Conservation (phyloP, 371 early-diverging fungal genomes). For the Actinomucor elegans region DNA sequence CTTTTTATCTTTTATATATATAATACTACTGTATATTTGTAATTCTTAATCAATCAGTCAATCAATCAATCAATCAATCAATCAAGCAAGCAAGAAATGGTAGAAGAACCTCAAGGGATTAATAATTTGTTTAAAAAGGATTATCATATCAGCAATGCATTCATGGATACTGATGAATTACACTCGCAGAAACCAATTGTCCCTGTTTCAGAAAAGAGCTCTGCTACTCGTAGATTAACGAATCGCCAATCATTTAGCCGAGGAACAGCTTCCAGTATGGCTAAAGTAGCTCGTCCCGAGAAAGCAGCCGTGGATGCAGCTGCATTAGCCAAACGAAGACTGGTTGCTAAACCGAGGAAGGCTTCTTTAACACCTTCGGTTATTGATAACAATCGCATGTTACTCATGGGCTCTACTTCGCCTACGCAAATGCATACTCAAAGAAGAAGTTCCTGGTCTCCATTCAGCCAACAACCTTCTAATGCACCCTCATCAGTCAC, state of each 20-base stretch:
- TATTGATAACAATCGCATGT: background rate
- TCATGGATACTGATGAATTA: background rate
- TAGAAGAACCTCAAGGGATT: background rate
- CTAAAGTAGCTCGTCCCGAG: slow-evolving; percentile 12
- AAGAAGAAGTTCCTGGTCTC: slow-evolving; percentile 14
- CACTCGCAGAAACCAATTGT: background rate
- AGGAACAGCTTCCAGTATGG: slow-evolving; percentile 24
- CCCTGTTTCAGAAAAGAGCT: slow-evolving; percentile 1
- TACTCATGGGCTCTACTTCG: background rate
- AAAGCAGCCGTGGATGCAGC: background rate
- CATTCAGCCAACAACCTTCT: background rate
- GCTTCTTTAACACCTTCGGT: background rate
- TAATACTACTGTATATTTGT: too few relatives aligned
- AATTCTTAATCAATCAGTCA: too few relatives aligned
- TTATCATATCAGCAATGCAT: background rate
- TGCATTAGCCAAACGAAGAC: background rate
- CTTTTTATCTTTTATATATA: too few relatives aligned
- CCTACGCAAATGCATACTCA: background rate
- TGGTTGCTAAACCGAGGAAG: background rate
- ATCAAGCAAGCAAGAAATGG: too few relatives aligned
- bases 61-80: too few relatives aligned
- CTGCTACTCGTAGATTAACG: background rate
- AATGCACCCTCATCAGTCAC: background rate
- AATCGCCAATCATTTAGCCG: slow-evolving; percentile 14
- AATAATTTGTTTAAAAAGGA: background rate